Base-by-base conservation (phyloP, 2,329 filamentous ascomycete genomes). In the Penicillium sp. region DNA sequence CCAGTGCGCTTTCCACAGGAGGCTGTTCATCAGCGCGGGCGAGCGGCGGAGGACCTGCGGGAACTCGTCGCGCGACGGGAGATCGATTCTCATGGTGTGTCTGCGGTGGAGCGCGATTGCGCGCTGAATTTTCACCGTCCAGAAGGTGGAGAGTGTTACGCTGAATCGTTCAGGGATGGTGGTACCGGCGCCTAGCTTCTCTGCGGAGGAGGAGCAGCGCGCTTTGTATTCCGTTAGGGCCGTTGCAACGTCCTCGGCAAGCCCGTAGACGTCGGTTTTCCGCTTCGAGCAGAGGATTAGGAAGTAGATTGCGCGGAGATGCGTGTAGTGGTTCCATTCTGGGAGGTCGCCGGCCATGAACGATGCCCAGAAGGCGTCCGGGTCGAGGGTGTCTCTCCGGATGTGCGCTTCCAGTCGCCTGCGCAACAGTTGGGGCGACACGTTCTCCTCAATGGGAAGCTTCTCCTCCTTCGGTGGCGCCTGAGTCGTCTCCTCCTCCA, bases 241-340 rank as follows among this genome's bases (percentile, higher is more conserved):
- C 5, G 17, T 7, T 4, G 7, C 17, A 19, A 29, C 48, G 3
- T 26, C n/a, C 5, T 41, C 29, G 15, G 35, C 56, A 6, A 51
- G 44, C 1, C 31, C 31, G 21, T 21, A 44, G n/a, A 48, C n/a
- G 21, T 44, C 44, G 15, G 30, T 1, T 35, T 23, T n/a, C 5
- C 23, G 44, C 17, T 5, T 35, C n/a, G 56, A 29, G 5, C 30
- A 35, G 13, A 59, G 38, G 11, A 53, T 21, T 3, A 59, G 21
- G 21, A 29, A n/a, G 19, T 53, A 59, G 0, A 21, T 41, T n/a
- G 49, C 49, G 21, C 35, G 52, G 2, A 59, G 3, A 21, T 31
- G 53, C 5, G 26, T 41, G 21, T 59, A 59, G n/a, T 59, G 56
- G 9, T 41, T 45, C 48, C 48, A 59, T 7, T 9, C 31, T 3